Conservation (phyloP, 345 rosid species). For the Gossypium thurberi region DNA sequence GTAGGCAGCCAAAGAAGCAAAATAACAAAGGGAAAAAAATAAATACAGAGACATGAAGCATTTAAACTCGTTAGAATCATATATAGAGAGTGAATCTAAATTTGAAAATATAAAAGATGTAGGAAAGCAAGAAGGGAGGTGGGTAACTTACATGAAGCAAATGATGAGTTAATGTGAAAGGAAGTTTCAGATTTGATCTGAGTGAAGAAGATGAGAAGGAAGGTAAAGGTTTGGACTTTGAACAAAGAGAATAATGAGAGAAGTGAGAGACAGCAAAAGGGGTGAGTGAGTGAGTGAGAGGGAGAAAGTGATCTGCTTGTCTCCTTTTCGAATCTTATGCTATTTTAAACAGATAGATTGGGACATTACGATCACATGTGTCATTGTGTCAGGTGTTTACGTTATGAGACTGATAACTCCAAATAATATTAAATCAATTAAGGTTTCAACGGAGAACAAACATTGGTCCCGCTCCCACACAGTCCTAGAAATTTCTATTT, state of each 20-base stretch:
- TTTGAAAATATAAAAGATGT: neutral
- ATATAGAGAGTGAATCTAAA: neutral
- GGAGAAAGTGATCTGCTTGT: neutral
- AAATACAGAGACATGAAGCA: neutral
- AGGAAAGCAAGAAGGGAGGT: neutral
- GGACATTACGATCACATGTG: neutral
- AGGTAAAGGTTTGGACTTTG: neutral
- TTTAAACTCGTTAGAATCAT: neutral
- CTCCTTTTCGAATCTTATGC: neutral
- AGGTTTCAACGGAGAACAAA: neutral
- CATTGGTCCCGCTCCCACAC: neutral
- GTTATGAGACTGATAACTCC: neutral
- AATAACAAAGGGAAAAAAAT: neutral
- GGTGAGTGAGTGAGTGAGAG: neutral
- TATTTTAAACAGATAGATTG: neutral
- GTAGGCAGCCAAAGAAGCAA: neutral
- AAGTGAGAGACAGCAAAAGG: neutral
- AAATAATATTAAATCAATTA: neutral
- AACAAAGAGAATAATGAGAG: neutral
- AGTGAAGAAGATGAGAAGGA: neutral
- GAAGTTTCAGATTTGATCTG: neutral
- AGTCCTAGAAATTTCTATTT: too few relatives aligned
- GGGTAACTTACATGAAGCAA: neutral
- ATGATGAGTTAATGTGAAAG: neutral
- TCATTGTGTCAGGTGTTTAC: neutral